A percentile compares a stretch with the other conserved stretches of the same genome.
phyloP scores from a whole-genome alignment of 345 rosid species.

The Eutrema heterophyllum region DNA sequence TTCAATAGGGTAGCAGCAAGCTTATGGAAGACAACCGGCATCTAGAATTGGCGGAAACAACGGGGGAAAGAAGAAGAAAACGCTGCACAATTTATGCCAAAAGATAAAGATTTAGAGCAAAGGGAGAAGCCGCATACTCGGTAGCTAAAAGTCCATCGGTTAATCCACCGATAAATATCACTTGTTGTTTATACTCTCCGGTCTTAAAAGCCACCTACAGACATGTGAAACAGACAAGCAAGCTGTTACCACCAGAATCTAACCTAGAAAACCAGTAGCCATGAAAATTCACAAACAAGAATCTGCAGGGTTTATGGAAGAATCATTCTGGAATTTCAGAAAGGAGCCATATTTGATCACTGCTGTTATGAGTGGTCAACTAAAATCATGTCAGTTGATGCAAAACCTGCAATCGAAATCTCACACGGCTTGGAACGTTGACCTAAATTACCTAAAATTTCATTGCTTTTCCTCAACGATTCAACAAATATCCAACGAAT shows the following conservation, averaged over 20 bases:
- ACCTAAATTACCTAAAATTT: not conserved
- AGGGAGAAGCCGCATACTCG: conserved; percentile 51
- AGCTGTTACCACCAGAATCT: not conserved
- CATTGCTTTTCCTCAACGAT: not conserved
- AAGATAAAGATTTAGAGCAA: not conserved
- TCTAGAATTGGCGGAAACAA: not conserved
- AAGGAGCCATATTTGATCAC: conserved; percentile 4
- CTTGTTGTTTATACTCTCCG: conserved; percentile 87
- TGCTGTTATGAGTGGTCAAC: not conserved
- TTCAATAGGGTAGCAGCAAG: not conserved
- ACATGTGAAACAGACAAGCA: not conserved
- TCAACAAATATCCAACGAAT: not conserved
- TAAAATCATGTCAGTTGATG: not conserved
- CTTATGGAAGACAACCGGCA: not conserved
- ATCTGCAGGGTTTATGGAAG: not conserved
- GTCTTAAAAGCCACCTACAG: conserved; percentile 92
- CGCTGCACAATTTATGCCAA: not conserved
- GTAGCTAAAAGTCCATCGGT: conserved; percentile 89
- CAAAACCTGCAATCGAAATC: conserved; percentile 2
- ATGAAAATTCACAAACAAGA: not conserved
- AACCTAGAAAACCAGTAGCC: not conserved
- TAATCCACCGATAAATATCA: conserved; percentile 80
- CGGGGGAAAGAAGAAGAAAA: not conserved
- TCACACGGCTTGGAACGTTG: not conserved
- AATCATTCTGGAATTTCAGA: not conserved